Conservation (phyloP, 1,139 yeast genomes). For the Kurtzmaniella natalensis region DNA sequence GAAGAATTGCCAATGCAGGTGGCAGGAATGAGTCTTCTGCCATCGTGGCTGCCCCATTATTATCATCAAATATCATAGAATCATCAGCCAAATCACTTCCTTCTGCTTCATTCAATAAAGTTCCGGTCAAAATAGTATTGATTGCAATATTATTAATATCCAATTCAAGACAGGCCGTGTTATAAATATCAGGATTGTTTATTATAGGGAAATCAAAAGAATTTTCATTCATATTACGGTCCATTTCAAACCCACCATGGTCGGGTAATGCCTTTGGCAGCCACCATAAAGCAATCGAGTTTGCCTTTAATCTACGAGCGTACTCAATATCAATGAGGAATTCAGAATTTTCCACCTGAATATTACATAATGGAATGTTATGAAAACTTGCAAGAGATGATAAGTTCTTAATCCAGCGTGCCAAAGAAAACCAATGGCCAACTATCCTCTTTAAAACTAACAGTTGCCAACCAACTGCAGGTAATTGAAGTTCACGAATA, state of each 20-base stretch:
- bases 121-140: slow-evolving; percentile 81
- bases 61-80: slow-evolving; percentile 34
- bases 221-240: slow-evolving; percentile 49
- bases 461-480: slow-evolving; percentile 86
- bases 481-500: slow-evolving; percentile 53
- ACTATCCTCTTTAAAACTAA: slow-evolving; percentile 63
- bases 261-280: slow-evolving; percentile 78
- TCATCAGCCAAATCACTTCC: slow-evolving; percentile 75
- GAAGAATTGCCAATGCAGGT: slow-evolving; percentile 66
- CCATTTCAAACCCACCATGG: slow-evolving; percentile 80
- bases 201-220: slow-evolving; percentile 66
- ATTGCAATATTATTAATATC: slow-evolving; percentile 75
- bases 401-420: slow-evolving; percentile 70
- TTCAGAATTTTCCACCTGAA: slow-evolving; percentile 71
- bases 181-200: slow-evolving; percentile 78
- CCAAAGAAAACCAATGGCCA: slow-evolving; percentile 68
- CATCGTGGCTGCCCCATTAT: slow-evolving; percentile 49
- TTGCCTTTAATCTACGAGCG: slow-evolving; percentile 67
- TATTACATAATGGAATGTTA: slow-evolving; percentile 80
- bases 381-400: slow-evolving; percentile 66
- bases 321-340: slow-evolving; percentile 81
- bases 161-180: slow-evolving; percentile 74
- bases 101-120: slow-evolving; percentile 83
- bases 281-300: slow-evolving; percentile 89
- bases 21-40: slow-evolving; percentile 80